Base-by-base conservation (phyloP, 1,284 basidiomycete species). In the Pulchroboletus neoregius region DNA sequence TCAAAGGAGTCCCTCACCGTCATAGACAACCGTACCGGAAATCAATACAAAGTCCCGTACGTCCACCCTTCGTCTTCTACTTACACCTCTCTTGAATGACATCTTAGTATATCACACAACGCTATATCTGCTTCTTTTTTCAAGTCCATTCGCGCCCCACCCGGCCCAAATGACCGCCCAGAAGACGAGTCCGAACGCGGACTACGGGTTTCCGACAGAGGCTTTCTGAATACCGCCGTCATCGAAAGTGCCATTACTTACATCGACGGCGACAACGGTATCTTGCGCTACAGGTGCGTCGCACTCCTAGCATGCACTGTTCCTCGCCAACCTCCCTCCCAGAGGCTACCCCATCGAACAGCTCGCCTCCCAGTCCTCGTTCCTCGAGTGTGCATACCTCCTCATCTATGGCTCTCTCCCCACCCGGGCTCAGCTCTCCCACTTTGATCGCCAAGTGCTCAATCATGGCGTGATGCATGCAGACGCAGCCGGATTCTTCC, bases 261-360 rank as follows among this genome's bases (percentile, higher is more conserved):
- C 58, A 94, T 94, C 58, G 90, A 94, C 62, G 91, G 90, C 44
- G 84, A 90, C 20, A 82, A 81, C 16, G 89, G 88, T 65, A 80
- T 89, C 42, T 66, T 90, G 47, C 76, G 87, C 28, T 89, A 90
- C 68, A 78, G 85, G 84, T 84, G 47, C 48, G 55, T 50, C 23
- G 16, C 10, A 20, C 6, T 16, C 27, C 18, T 27, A n/a, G 1
- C 22, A 30, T 11, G 0, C 9, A 1, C 15, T 4, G 6, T 22
- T 12, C 10, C 33, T 38, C 13, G 30, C 32, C n/a, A 13, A 38
- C n/a, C 0, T 24, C 16, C 32, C 12, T 42, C 12, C 1, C 58
- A 87, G 90, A 69, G 91, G 91, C n/a, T 93, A 91, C 63, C 91
- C 91, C 8, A 94, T 94, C 54, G 91, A 94, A 63, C 85, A 93